Evolutionary conservation across 306 rosid genomes (phyloP).

Genomic region (Luffa acutangula): DNA sequence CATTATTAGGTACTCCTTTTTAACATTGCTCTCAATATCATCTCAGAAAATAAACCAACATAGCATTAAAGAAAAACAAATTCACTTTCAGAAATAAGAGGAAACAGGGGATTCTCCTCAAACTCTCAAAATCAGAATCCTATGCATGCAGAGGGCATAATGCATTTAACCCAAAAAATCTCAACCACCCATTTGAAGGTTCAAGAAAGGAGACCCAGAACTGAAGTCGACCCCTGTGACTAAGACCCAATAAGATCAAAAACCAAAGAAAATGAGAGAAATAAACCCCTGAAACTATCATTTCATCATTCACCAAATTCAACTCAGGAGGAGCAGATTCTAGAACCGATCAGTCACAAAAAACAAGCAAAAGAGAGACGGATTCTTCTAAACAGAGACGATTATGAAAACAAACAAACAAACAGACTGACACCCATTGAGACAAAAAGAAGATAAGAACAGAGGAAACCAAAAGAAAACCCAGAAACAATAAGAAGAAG

Average conservation of each 20-base stretch:
- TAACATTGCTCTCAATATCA: neutral
- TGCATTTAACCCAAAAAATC: neutral
- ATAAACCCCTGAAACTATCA: neutral
- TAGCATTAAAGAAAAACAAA: neutral
- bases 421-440: neutral
- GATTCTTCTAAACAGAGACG: neutral
- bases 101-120: neutral
- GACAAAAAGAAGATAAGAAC: neutral
- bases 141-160: neutral
- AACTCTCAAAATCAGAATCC: neutral
- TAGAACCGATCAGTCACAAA: neutral
- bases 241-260: neutral
- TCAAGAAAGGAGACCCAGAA: neutral
- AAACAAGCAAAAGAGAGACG: neutral
- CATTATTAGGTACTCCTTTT: neutral
- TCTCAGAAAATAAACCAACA: neutral
- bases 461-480: neutral
- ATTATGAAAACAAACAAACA: neutral
- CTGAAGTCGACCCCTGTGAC: neutral
- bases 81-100: neutral
- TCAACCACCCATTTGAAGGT: neutral
- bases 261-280: neutral
- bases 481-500: neutral
- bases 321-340: neutral
- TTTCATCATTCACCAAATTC: neutral